Percentiles rank a stretch among this genome's conserved stretches.
Conservation (phyloP, 2,329 filamentous ascomycete species). For the Beauveria rudraprayagi region DNA sequence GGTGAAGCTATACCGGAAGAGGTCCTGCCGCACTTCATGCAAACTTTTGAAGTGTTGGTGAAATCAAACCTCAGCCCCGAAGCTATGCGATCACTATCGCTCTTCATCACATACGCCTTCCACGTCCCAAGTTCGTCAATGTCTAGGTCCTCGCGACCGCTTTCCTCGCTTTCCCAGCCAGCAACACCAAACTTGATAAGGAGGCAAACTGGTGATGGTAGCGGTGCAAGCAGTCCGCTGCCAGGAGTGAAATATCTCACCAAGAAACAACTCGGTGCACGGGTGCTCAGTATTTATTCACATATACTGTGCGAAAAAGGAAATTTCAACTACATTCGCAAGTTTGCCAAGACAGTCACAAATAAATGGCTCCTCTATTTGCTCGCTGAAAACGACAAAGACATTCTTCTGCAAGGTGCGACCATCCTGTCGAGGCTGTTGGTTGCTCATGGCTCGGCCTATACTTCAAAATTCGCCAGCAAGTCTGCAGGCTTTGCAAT, state of each 20-base stretch:
- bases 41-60: constrained; percentile 71
- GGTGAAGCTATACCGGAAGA: constrained; percentile 67
- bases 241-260: constrained; percentile 36
- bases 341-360: constrained; percentile 89
- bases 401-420: constrained; percentile 70
- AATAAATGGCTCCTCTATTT: constrained; percentile 96
- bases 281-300: constrained; percentile 69
- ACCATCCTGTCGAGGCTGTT: constrained; percentile 80
- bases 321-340: constrained; percentile 62
- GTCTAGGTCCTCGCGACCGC: constrained; percentile 43
- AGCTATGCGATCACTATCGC: constrained; percentile 74
- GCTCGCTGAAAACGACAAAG: constrained; percentile 75
- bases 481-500: constrained; percentile 86
- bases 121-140: constrained; percentile 48
- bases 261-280: constrained; percentile 64
- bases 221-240: constrained; percentile 22
- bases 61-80: constrained; percentile 76
- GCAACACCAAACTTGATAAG: constrained; percentile 32
- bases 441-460: constrained; percentile 70
- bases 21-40: constrained; percentile 67
- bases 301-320: constrained; percentile 67
- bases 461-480: constrained; percentile 72
- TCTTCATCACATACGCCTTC: constrained; percentile 89
- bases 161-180: constrained; percentile 30
- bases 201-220: constrained; percentile 29